Base-by-base conservation (phyloP, 1,284 basidiomycete species). In the Anthracocystis panici-leucophaei region DNA sequence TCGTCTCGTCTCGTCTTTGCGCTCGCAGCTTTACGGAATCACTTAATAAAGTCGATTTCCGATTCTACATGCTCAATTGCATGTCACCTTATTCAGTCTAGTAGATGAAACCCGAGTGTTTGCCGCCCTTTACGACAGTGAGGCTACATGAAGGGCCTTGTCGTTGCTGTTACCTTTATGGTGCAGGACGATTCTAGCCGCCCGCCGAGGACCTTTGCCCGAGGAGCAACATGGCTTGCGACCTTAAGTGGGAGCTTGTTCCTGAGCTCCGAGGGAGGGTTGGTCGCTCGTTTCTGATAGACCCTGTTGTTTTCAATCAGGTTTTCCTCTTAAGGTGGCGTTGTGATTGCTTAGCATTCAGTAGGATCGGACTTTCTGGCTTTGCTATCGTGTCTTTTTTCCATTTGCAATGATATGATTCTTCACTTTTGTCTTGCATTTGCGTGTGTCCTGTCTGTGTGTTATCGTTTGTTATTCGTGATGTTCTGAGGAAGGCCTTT, bases 11-110 rank as follows among this genome's bases (percentile, higher is more conserved):
- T 51, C 45, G 33, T n/a, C 40, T 23, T 29, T 42, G n/a, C 63
- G n/a, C 63, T 62, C 41, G 33, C 77, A 79, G 77, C 79, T 81
- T 81, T 79, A 81, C 79, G 78, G 79, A 81, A 81, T 81, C 79
- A 81, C 79, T 81, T 81, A 81, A 81, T 81, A 81, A 78, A 81
- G 79, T 81, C 71, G 79, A 81, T 81, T 65, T 78, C 79, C 79
- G 78, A 79, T 81, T 75, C 78, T 79, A 76, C 78, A 78, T 79
- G 78, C 79, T 78, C 77, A 78, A 81, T 78, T 75, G 77, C 77
- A 79, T 79, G 79, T 77, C 79, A 81, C 79, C 78, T 74, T 78
- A 78, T 78, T 81, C 79, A 81, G 61, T 76, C 79, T 78, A 81
- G 79, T 78, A 65, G 79, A 81, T 81, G 79, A 81, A 81, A 71